Evolutionary conservation across 306 rosid species (phyloP).

Genomic region (Casuarina equisetifolia): DNA sequence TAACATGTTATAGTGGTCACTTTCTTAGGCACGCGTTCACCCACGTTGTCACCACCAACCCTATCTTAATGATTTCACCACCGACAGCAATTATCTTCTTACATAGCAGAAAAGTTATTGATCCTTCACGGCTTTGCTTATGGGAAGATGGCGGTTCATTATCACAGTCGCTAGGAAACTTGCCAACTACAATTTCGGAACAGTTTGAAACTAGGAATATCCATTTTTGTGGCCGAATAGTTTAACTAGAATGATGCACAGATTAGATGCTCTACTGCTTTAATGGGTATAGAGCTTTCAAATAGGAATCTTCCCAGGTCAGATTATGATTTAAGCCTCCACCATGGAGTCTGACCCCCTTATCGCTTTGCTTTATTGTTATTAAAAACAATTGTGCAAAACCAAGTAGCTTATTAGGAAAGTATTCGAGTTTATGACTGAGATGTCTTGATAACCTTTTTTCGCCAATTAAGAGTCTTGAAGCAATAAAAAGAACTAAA

Average conservation of each 20-base stretch:
- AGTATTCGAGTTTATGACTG: too few species aligned
- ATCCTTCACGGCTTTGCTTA: background rate
- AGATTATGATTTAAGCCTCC: background rate
- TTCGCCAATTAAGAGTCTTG: too few species aligned
- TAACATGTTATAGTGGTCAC: conserved; percentile 31
- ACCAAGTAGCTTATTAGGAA: too few species aligned
- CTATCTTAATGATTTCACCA: conserved; percentile 14
- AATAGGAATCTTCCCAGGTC: background rate
- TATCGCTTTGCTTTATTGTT: too few species aligned
- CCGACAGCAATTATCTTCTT: conserved; percentile 36
- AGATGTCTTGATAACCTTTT: too few species aligned
- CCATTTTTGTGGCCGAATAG: background rate
- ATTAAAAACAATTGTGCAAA: too few species aligned
- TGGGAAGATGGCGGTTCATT: background rate
- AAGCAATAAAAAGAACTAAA: too few species aligned
- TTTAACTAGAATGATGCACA: background rate
- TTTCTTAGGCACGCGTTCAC: conserved; percentile 31
- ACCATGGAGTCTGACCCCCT: background rate
- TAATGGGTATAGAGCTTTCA: background rate
- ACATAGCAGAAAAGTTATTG: conserved; percentile 23
- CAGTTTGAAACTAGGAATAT: background rate
- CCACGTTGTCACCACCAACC: conserved; percentile 16
- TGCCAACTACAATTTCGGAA: background rate
- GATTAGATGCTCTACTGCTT: background rate
- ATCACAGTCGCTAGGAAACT: background rate